Evolutionary conservation across 108 stramenopile genomes (phyloP), one percentile per base, ranked within the genome.

Genomic region (Seminavis robusta): DNA sequence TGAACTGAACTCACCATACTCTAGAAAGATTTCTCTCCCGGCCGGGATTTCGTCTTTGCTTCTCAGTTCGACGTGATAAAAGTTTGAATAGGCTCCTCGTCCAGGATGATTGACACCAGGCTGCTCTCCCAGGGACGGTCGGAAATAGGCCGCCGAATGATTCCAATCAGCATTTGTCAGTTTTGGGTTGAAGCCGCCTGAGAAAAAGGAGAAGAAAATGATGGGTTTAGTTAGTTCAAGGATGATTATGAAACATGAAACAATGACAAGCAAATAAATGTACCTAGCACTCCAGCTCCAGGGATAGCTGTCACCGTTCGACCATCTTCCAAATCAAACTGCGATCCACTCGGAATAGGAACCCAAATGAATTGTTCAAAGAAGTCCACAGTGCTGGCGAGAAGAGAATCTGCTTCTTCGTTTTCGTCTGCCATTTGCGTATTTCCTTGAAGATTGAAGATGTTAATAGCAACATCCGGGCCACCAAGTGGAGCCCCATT

Each of bases 1-100:
- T 11, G 10, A 8, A 37, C 8, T 8, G 13, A 8, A 37, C 36
- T 11, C 36, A 37, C 8, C 8, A 37, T 8, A 56, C 34, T 79
- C 69, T 30, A 77, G 37, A 45, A 90, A 86, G 34, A 90, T 73
- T 63, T 90, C 89, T 61, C 61, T 65, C 32, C 89, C 89, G 4
- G 72, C 65, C 23, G 53, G 61, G 47, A 90, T 84, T 6, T 74
- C 65, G 28, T 65, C 63, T 1, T 49, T 65, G 0, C 76, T 60
- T 33, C 56, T 19, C 36, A 85, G 37, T 11, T 74, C 67, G 25
- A 80, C 54, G 36, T 79, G 68, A 60, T 83, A 81, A 67, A 68
- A 91, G 13, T 59, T 60, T 11, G 69, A 73, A 33, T 71, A 81
- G 3, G 83, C 80, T 10, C 84, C 84, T 29, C 83, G 59, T 26